phyloP scores from a whole-genome alignment of 225 moss, liverwort and hornwort species.

The Takakia lepidozioides region DNA sequence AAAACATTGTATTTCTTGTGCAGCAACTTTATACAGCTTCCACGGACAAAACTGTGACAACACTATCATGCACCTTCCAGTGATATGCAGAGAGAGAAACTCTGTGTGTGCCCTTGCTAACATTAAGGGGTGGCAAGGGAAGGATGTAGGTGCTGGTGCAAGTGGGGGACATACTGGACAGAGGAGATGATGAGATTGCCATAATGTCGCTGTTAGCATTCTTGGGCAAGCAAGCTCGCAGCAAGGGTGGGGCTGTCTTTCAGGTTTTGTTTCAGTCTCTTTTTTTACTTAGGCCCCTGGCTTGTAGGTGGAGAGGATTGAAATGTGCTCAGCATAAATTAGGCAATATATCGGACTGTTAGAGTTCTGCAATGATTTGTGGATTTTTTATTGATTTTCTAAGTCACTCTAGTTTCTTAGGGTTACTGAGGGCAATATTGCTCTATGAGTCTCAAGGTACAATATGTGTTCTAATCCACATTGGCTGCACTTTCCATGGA shows the following conservation, averaged over 20 bases:
- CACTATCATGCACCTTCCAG: slow-evolving; percentile 3
- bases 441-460: no score
- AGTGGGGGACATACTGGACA: slow-evolving; percentile 89
- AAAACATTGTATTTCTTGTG: no score
- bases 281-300: neutral
- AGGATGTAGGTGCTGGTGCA: slow-evolving; percentile 76
- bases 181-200: slow-evolving; percentile 92
- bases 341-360: no score
- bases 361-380: no score
- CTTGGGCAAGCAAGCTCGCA: slow-evolving; percentile 76
- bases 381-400: no score
- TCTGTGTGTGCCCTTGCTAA: neutral
- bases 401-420: no score
- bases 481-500: slow-evolving; percentile 1
- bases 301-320: neutral
- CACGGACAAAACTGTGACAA: no score
- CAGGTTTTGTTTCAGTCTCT: slow-evolving; percentile 63
- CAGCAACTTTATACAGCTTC: no score
- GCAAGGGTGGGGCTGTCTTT: slow-evolving; percentile 88
- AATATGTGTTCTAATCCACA: neutral
- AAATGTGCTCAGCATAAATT: no score
- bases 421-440: no score
- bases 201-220: slow-evolving; percentile 82
- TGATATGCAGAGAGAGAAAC: no score
- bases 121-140: slow-evolving; percentile 1